Evolutionary conservation across 345 rosid genomes (phyloP).

Genomic region (Lepidium aucheri): DNA sequence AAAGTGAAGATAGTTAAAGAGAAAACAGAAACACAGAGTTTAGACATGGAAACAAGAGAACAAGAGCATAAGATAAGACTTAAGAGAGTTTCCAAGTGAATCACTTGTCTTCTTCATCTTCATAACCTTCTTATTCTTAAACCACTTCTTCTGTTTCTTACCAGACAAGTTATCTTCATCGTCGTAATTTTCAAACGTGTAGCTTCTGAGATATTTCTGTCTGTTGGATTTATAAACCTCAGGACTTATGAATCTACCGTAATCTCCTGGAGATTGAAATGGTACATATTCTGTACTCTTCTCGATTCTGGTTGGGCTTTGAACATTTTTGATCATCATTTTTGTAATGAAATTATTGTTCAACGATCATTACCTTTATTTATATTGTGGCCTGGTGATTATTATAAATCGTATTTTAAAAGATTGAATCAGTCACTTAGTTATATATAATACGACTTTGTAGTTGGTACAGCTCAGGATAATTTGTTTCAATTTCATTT

Average conservation of each 20-base stretch:
- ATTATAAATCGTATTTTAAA: neutral
- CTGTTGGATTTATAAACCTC: slow-evolving; percentile 24
- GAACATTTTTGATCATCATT: slow-evolving; percentile 20
- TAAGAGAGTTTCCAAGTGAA: slow-evolving; percentile 22
- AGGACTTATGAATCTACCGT: slow-evolving; percentile 22
- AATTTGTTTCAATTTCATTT: neutral
- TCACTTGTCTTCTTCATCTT: slow-evolving; percentile 13
- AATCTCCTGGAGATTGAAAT: slow-evolving; percentile 20
- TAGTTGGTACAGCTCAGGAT: slow-evolving; percentile 22
- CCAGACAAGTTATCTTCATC: neutral
- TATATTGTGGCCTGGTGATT: slow-evolving; percentile 6
- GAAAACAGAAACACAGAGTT: neutral
- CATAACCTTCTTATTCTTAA: slow-evolving; percentile 15
- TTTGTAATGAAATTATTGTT: neutral
- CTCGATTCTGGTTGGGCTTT: neutral
- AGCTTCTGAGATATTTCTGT: slow-evolving; percentile 28
- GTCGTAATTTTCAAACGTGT: slow-evolving; percentile 16
- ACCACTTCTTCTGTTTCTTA: slow-evolving; percentile 21
- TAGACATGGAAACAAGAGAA: slow-evolving; percentile 27
- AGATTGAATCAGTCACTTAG: slow-evolving; percentile 10
- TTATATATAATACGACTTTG: slow-evolving; percentile 11
- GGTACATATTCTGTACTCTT: neutral
- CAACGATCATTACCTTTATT: neutral
- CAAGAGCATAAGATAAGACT: slow-evolving; percentile 17
- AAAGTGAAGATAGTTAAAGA: neutral